These are phyloP conservation scores for Rhodosporidiobolus sp. DNA, from an alignment of 768 basidiomycete genomes.

Conservation along the genomic window DNA sequence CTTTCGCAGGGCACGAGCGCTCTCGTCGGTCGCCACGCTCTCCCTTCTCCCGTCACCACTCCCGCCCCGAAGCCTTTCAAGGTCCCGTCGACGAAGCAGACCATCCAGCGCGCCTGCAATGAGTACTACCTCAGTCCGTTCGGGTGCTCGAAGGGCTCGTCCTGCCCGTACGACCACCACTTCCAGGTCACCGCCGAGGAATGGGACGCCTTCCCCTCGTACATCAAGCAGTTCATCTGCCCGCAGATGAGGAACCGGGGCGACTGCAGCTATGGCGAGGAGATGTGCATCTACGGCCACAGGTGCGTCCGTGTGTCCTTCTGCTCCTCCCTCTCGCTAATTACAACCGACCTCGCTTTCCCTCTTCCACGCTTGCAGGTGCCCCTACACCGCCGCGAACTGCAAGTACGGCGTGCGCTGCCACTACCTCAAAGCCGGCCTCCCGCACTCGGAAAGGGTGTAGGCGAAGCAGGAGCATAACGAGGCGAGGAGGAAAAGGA, in stretches of 20 bases:
- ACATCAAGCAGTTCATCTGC: slow-evolving; percentile 8
- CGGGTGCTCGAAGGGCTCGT: neutral
- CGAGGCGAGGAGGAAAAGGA: no score
- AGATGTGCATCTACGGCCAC: neutral
- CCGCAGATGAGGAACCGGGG: neutral
- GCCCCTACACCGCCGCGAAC: neutral
- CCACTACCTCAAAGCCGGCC: neutral
- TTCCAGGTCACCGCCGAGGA: neutral
- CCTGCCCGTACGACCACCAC: slow-evolving; percentile 4
- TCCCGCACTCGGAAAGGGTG: neutral
- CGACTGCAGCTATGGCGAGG: neutral
- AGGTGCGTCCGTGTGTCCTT: neutral
- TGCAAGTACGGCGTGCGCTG: neutral
- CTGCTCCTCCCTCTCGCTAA: neutral
- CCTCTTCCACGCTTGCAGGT: neutral
- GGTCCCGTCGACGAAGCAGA: neutral
- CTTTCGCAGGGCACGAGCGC: no score
- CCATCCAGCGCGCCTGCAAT: neutral
- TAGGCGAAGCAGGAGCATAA: no score
- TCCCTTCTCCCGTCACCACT: neutral
- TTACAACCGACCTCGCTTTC: no score
- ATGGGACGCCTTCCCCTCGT: neutral
- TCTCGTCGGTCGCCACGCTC: no score
- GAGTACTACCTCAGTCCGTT: neutral
- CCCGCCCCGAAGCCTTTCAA: neutral